A percentile compares a stretch with the other conserved stretches of the same genome.
Conservation (phyloP, 441 rosid genomes). For the Francoa sonchifolia region DNA sequence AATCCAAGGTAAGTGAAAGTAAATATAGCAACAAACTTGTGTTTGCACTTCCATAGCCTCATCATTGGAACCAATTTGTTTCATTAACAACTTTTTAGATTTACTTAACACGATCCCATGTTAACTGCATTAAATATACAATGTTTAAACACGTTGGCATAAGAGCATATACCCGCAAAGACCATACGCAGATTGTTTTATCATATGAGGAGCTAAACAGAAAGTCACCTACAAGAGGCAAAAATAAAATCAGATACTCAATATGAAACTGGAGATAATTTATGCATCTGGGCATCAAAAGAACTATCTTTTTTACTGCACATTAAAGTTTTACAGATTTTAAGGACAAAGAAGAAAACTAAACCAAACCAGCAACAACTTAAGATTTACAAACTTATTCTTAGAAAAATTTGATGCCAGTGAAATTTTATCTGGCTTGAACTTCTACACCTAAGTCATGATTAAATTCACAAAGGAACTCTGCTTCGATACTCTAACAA, state of each 20-base stretch:
- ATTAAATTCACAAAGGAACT: too few relatives aligned
- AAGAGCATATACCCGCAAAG: constrained; percentile 49
- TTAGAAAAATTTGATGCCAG: background rate
- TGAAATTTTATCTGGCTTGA: background rate
- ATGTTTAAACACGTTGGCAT: background rate
- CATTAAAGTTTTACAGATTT: too few relatives aligned
- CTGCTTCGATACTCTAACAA: too few relatives aligned
- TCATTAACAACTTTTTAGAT: too few relatives aligned
- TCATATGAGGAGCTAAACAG: constrained; percentile 79
- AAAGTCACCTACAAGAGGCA: constrained; percentile 59
- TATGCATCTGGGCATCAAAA: too few relatives aligned
- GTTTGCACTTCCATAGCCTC: too few relatives aligned
- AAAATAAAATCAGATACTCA: too few relatives aligned
- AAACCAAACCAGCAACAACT: background rate
- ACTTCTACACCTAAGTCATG: too few relatives aligned
- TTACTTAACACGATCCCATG: background rate
- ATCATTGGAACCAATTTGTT: too few relatives aligned
- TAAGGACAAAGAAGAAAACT: background rate
- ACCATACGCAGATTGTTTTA: constrained; percentile 67
- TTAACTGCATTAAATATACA: background rate
- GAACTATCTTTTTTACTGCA: too few relatives aligned
- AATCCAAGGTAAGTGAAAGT: background rate
- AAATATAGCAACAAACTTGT: too few relatives aligned
- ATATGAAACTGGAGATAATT: too few relatives aligned
- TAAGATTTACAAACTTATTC: background rate